These are phyloP conservation scores for Globisporangium cederbergense DNA, from an alignment of 352 stramenopile species.

Conservation along the genomic window DNA sequence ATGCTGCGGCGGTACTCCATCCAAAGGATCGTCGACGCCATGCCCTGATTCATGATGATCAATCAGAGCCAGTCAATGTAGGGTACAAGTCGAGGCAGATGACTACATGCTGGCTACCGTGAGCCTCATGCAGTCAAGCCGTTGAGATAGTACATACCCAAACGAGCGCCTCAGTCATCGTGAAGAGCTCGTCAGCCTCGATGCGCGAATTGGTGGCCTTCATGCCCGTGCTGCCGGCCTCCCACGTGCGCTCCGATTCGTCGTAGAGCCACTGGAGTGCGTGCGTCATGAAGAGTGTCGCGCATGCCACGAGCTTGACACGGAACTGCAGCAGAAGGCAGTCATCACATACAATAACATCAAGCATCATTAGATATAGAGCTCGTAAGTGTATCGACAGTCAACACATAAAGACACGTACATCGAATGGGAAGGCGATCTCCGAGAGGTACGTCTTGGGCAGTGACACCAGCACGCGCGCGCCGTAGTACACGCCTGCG, in stretches of 20 bases:
- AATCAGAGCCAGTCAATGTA: neutral
- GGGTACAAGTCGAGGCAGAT: too few relatives aligned
- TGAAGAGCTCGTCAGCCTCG: slow-evolving; percentile 33
- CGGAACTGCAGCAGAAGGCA: slow-evolving; percentile 36
- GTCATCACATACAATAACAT: neutral
- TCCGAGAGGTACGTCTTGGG: slow-evolving; percentile 78
- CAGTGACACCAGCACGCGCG: slow-evolving; percentile 44
- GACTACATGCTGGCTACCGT: too few relatives aligned
- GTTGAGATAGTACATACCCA: slow-evolving; percentile 30
- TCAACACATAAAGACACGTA: slow-evolving; percentile 22
- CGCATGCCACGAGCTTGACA: slow-evolving; percentile 50
- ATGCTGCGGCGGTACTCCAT: slow-evolving; percentile 71
- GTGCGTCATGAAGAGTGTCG: slow-evolving; percentile 44
- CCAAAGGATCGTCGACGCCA: slow-evolving; percentile 53
- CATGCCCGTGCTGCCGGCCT: neutral
- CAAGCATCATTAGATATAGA: neutral
- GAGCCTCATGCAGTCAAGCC: too few relatives aligned
- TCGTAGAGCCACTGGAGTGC: slow-evolving; percentile 45
- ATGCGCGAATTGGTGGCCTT: slow-evolving; percentile 31
- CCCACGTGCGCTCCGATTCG: slow-evolving; percentile 31
- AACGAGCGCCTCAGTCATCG: slow-evolving; percentile 51
- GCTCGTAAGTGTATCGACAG: neutral
- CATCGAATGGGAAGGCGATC: slow-evolving; percentile 69
- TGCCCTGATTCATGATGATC: slow-evolving; percentile 23
- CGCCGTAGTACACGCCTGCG: slow-evolving; percentile 45